phyloP scores from a whole-genome alignment of 805 yeast species.

The Candida gorgasii region DNA sequence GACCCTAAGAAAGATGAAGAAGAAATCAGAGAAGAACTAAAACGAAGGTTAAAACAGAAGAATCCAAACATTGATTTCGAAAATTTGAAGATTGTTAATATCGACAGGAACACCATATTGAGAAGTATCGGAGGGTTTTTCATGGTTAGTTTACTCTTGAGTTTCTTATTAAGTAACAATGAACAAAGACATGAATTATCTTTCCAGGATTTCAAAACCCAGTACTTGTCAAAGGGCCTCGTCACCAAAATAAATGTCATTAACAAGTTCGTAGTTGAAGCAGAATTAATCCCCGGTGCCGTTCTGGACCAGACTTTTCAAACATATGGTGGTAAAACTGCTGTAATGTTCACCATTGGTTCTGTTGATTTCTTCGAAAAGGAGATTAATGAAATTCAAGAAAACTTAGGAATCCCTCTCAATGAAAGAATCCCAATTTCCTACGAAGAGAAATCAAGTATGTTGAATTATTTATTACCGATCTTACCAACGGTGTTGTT shows the following conservation, averaged over 20 bases:
- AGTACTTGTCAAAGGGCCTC: constrained; percentile 72
- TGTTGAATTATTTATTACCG: constrained; percentile 63
- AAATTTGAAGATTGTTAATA: constrained; percentile 31
- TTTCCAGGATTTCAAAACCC: constrained; percentile 83
- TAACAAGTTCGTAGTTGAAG: constrained; percentile 71
- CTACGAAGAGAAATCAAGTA: constrained; percentile 67
- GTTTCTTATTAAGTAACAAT: constrained; percentile 12
- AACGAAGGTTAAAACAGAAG: constrained; percentile 29
- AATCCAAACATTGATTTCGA: constrained; percentile 28
- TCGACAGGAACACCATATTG: constrained; percentile 20
- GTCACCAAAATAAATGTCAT: constrained; percentile 74
- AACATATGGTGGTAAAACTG: constrained; percentile 36
- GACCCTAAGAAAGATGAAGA: constrained; percentile 28
- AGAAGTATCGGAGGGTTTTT: constrained; percentile 22
- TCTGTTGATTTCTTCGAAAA: constrained; percentile 84
- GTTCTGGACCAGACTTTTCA: constrained; percentile 43
- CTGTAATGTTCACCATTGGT: constrained; percentile 80
- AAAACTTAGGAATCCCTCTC: constrained; percentile 63
- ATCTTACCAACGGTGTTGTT: constrained; percentile 79
- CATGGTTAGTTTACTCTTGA: constrained; percentile 18
- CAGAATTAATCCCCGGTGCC: constrained; percentile 54
- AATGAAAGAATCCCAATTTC: constrained; percentile 75
- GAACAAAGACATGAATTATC: constrained; percentile 37
- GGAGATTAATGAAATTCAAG: constrained; percentile 73
- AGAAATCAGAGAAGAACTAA: constrained; percentile 35